phyloP scores from a whole-genome alignment of 2,329 filamentous ascomycete genomes.

The Huntiella savannae region DNA sequence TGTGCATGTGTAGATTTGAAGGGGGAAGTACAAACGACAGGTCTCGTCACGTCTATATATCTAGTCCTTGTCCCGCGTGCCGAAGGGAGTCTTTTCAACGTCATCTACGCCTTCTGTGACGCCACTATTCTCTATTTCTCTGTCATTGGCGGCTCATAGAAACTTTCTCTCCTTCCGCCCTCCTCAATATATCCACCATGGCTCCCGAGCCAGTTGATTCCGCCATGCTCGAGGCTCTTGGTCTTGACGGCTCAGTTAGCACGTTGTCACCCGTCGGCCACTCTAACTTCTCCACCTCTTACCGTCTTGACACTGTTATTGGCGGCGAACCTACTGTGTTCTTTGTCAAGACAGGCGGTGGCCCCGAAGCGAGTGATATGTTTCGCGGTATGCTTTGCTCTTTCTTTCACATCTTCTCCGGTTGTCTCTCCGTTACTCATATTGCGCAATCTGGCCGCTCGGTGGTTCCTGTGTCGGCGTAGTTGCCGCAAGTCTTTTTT shows the following conservation, averaged over 20 bases:
- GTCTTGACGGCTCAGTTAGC: conserved; percentile 33
- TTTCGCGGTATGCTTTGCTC: conserved; percentile 35
- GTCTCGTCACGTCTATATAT: too few relatives aligned
- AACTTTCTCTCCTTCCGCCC: background rate
- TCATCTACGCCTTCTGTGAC: too few relatives aligned
- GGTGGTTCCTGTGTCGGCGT: too few relatives aligned
- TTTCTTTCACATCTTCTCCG: background rate
- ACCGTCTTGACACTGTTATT: conserved; percentile 29
- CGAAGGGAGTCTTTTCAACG: too few relatives aligned
- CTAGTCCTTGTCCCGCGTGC: too few relatives aligned
- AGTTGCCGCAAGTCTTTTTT: too few relatives aligned
- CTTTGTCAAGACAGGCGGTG: conserved; percentile 55
- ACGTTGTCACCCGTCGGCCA: conserved; percentile 42
- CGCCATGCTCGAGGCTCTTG: conserved; percentile 41
- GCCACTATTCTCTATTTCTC: background rate
- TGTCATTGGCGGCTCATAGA: too few relatives aligned
- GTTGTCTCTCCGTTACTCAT: background rate
- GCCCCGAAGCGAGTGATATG: conserved; percentile 43
- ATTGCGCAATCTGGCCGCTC: background rate
- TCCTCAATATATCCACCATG: conserved; percentile 1
- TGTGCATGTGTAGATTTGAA: too few relatives aligned
- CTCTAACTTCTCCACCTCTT: conserved; percentile 50
- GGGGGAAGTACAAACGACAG: too few relatives aligned
- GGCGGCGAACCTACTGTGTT: conserved; percentile 35
- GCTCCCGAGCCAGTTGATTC: conserved; percentile 30